These are phyloP conservation scores for Candida hungchunana DNA, from an alignment of 805 yeast genomes.

Conservation along the genomic window DNA sequence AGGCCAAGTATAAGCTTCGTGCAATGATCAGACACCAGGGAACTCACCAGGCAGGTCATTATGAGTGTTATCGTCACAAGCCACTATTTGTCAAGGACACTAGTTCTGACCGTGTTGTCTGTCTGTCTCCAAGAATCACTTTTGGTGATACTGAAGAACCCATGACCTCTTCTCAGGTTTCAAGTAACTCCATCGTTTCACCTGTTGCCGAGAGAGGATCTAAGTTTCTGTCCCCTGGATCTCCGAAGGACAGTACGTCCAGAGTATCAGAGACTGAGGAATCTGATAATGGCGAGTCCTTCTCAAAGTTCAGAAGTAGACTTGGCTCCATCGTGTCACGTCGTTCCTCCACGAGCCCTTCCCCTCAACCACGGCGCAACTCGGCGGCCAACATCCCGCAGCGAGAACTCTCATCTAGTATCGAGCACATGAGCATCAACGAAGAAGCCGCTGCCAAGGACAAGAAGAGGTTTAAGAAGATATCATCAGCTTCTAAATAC, in stretches of 20 bases:
- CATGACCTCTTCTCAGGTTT: neutral
- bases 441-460: slow-evolving; percentile 2
- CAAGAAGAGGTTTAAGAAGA: slow-evolving; percentile 42
- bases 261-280: slow-evolving; percentile 14
- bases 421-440: slow-evolving; percentile 5
- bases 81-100: slow-evolving; percentile 44
- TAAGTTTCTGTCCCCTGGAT: slow-evolving; percentile 2
- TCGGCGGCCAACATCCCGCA: slow-evolving; percentile 5
- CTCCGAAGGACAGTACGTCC: slow-evolving; percentile 17
- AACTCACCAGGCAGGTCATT: slow-evolving; percentile 84
- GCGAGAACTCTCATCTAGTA: slow-evolving; percentile 5
- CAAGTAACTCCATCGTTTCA: too few species aligned
- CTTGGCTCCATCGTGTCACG: slow-evolving; percentile 24
- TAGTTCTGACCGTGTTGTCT: slow-evolving; percentile 24
- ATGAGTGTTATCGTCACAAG: slow-evolving; percentile 80
- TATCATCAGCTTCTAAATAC: slow-evolving; percentile 49
- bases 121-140: slow-evolving; percentile 28
- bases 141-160: slow-evolving; percentile 15
- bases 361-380: slow-evolving; percentile 17
- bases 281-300: slow-evolving; percentile 17
- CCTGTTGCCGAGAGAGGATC: neutral
- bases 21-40: slow-evolving; percentile 86
- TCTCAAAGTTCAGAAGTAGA: slow-evolving; percentile 22
- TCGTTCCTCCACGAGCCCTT: slow-evolving; percentile 16
- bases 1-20: slow-evolving; percentile 51